These are phyloP conservation scores for Candida arabinofermentans DNA, from an alignment of 805 yeast genomes.

Conservation along the genomic window DNA sequence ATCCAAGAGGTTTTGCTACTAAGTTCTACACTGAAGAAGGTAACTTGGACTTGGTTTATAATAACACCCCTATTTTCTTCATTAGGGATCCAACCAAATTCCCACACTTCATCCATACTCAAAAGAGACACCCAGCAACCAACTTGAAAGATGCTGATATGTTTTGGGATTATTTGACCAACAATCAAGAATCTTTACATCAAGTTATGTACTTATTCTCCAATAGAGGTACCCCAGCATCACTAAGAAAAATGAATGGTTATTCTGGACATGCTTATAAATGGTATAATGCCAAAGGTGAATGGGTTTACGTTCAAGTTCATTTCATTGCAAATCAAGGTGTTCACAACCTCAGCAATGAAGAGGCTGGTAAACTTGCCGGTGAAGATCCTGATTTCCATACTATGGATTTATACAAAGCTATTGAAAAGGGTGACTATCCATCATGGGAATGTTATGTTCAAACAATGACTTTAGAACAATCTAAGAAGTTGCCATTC, in stretches of 20 bases:
- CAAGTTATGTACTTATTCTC: slow-evolving; percentile 71
- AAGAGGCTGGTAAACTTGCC: slow-evolving; percentile 62
- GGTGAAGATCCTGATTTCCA: slow-evolving; percentile 83
- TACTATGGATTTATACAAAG: slow-evolving; percentile 73
- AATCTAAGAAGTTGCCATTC: slow-evolving; percentile 71
- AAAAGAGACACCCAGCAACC: slow-evolving; percentile 80
- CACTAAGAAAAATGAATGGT: slow-evolving; percentile 76
- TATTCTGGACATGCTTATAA: slow-evolving; percentile 83
- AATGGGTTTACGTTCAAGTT: slow-evolving; percentile 75
- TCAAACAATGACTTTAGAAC: slow-evolving; percentile 81
- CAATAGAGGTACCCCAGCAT: slow-evolving; percentile 80
- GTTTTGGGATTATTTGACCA: slow-evolving; percentile 81
- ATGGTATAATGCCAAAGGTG: slow-evolving; percentile 72
- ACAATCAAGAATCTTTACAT: slow-evolving; percentile 71
- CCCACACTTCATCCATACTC: slow-evolving; percentile 86
- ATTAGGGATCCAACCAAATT: slow-evolving; percentile 82
- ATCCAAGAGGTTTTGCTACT: slow-evolving; percentile 81
- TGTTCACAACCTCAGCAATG: slow-evolving; percentile 46
- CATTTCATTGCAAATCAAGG: slow-evolving; percentile 65
- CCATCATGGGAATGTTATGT: slow-evolving; percentile 86
- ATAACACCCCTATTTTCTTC: slow-evolving; percentile 84
- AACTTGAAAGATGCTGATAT: slow-evolving; percentile 74
- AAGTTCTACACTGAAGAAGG: slow-evolving; percentile 84
- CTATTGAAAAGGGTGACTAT: slow-evolving; percentile 70
- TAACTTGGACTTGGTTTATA: slow-evolving; percentile 78